Evolutionary conservation across 305 asterid genomes (phyloP), one percentile per base, ranked within the genome.

Genomic region (Ajuga reptans): DNA sequence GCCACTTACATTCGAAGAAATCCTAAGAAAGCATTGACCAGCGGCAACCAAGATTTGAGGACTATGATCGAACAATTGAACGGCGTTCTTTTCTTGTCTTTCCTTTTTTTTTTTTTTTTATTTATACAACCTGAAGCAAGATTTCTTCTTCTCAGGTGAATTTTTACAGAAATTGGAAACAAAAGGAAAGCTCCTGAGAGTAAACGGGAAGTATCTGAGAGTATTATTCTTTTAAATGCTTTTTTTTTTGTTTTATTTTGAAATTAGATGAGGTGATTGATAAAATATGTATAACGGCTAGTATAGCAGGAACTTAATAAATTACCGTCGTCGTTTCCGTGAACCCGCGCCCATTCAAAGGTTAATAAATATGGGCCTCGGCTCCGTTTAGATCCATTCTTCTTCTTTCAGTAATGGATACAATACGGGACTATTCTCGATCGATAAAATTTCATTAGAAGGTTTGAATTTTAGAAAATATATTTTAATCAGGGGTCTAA

Each of bases 271-370:
- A n/a, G 45, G 39, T 1, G n/a, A 33, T n/a, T n/a, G 18, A 12
- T 51, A 50, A 11, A 24, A 46, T 53, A 52, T 66, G 39, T 43
- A 53, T 71, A 84, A 86, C 89, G 92, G 92, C 89, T 86, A 82
- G 74, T 77, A 33, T 34, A 11, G n/a, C 11, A 29, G 43, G 46
- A 61, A n/a, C 63, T 67, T 77, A 9, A 29, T 42, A 49, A 51
- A 39, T 68, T 52, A 10, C 49, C n/a, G 27, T 41, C 64, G 71
- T 78, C 75, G 85, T 83, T 80, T 65, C 78, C 75, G 68, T 57
- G 47, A 16, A 41, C 15, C 21, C 31, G 66, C 66, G 66, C 39
- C 68, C 16, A 1, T 7, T 0, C 0, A 1, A 39, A 15, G 8
- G 9, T 39, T 21, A 46, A 6, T 55, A 66, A 66, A n/a, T 66